These are phyloP conservation scores for Prunus mongolica DNA, from an alignment of 306 rosid species.

Conservation along the genomic window DNA sequence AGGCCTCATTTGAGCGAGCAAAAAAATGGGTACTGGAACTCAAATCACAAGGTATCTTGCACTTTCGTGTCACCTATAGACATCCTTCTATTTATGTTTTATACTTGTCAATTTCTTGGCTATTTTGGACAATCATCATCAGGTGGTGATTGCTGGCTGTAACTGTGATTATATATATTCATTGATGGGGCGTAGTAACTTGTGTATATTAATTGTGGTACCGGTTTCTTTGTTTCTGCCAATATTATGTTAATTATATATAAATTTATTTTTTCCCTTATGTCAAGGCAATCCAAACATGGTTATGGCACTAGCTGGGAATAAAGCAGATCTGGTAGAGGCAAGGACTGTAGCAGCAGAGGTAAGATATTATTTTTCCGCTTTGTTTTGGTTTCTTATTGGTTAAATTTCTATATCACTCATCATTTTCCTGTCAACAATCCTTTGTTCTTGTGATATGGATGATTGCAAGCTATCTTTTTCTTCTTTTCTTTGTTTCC, in stretches of 20 bases:
- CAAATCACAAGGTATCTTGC: slow-evolving; percentile 47
- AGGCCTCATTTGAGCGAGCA: slow-evolving; percentile 60
- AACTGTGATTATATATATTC: background rate
- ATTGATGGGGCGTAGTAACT: background rate
- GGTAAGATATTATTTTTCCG: slow-evolving; percentile 30
- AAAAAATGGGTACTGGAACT: slow-evolving; percentile 60
- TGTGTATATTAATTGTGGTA: background rate
- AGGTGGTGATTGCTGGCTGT: background rate
- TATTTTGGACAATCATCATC: too few species aligned
- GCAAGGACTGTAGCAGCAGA: slow-evolving; percentile 50
- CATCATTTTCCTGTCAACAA: background rate
- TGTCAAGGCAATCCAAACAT: slow-evolving; percentile 52
- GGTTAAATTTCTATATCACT: background rate
- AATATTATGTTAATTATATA: background rate
- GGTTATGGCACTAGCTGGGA: slow-evolving; percentile 70
- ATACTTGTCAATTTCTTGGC: background rate
- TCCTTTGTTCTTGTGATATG: background rate
- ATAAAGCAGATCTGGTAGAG: slow-evolving; percentile 54
- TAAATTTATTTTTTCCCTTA: background rate
- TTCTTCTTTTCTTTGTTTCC: background rate
- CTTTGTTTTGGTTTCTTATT: background rate
- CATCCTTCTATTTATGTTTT: background rate
- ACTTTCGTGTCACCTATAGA: background rate
- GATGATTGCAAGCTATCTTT: background rate
- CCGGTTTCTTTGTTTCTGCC: background rate